phyloP scores from a whole-genome alignment of 2,329 filamentous ascomycete species.

The Plenodomus biglobosus region DNA sequence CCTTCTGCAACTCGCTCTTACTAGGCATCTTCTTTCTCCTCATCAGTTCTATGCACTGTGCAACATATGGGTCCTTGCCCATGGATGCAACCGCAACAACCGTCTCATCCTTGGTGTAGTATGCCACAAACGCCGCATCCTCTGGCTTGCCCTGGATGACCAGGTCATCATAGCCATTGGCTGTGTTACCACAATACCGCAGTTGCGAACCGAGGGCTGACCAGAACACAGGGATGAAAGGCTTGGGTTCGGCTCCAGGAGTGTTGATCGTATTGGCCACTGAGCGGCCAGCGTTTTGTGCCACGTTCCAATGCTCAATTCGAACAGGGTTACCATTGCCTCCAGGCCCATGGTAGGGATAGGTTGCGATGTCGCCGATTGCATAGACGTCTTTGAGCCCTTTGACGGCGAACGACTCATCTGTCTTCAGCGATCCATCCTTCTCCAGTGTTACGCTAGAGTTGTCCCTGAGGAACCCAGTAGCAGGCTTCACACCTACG shows the following conservation, averaged over 20 bases:
- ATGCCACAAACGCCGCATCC: constrained; percentile 81
- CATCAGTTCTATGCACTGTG: constrained; percentile 82
- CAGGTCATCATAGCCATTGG: constrained; percentile 80
- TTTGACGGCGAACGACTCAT: constrained; percentile 75
- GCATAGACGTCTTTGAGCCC: constrained; percentile 85
- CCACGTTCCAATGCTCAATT: constrained; percentile 99
- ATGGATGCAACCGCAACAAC: constrained; percentile 90
- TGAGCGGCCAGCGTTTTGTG: constrained; percentile 83
- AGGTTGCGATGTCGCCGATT: constrained; percentile 92
- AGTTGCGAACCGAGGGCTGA: constrained; percentile 86
- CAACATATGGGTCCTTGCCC: constrained; percentile 75
- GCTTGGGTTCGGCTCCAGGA: constrained; percentile 61
- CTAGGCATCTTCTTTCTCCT: constrained; percentile 75
- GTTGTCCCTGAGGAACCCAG: constrained; percentile 77
- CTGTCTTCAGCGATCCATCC: constrained; percentile 82
- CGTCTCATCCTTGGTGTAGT: constrained; percentile 82
- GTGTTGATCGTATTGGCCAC: constrained; percentile 77
- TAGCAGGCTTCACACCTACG: constrained; percentile 84
- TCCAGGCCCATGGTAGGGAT: constrained; percentile 89
- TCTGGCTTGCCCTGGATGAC: constrained; percentile 72
- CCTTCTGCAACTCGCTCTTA: constrained; percentile 73
- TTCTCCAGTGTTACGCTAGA: constrained; percentile 68
- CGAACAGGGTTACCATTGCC: constrained; percentile 71
- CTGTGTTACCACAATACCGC: constrained; percentile 88
- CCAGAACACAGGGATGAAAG: constrained; percentile 96